phyloP scores from a whole-genome alignment of 1,139 yeast species.

The Pichia terricola region DNA sequence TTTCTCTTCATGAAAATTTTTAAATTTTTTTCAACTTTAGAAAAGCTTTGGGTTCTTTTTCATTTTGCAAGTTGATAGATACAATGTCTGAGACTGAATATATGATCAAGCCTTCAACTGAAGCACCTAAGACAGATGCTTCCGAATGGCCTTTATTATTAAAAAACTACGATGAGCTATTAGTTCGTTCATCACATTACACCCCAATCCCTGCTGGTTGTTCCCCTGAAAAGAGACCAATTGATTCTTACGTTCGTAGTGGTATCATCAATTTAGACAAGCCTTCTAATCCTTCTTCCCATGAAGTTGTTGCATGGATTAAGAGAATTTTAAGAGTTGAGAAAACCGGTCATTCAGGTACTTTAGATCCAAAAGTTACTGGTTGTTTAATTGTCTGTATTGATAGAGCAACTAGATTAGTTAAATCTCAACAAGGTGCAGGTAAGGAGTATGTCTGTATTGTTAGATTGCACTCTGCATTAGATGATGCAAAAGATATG shows the following conservation, averaged over 20 bases:
- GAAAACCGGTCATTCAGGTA: conserved; percentile 98
- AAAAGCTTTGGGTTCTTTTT: too few species aligned
- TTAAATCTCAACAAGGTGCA: conserved; percentile 98
- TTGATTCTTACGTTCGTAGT: conserved; percentile 79
- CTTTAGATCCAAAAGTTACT: conserved; percentile 97
- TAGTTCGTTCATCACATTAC: conserved; percentile 93
- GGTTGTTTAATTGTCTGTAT: conserved; percentile 96
- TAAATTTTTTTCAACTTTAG: too few species aligned
- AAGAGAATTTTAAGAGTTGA: conserved; percentile 91
- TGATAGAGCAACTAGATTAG: conserved; percentile 96
- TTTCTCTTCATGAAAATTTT: too few species aligned
- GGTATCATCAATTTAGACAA: conserved; percentile 97
- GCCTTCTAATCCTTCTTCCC: conserved; percentile 96
- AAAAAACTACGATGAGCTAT: conserved; percentile 86
- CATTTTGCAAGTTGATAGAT: too few species aligned
- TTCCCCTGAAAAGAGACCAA: conserved; percentile 89
- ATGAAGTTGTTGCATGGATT: conserved; percentile 99
- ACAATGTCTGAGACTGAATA: conserved; percentile 21
- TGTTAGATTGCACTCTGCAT: conserved; percentile 87
- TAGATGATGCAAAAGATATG: conserved; percentile 83
- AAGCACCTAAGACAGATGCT: conserved; percentile 74
- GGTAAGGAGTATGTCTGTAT: conserved; percentile 99
- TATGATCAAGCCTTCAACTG: conserved; percentile 84
- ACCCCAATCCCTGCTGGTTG: conserved; percentile 96
- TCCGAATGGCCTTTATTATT: conserved; percentile 92